Base-by-base conservation (phyloP, 2,329 filamentous ascomycete species). In the Arthroderma sp. region DNA sequence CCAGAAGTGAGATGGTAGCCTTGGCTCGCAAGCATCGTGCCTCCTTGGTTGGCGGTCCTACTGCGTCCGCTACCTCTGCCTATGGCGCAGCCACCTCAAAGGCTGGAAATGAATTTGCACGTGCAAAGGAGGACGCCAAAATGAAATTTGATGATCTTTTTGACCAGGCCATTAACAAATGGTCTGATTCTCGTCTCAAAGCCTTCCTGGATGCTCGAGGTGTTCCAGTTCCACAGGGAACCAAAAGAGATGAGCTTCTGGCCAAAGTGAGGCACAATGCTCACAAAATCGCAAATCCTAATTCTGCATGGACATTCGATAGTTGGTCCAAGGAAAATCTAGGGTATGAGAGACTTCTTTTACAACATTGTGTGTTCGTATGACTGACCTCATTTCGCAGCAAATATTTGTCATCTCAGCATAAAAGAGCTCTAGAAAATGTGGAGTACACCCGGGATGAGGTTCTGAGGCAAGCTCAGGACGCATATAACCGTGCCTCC, bases 1-100 rank as follows among this genome's bases (percentile, higher is more conserved):
- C 83, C 71, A 71, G 78, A 54, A 93, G 95, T 57, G 89, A 98
- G 65, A 75, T 96, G 28, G 72, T 93, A 43, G 87, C 89, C 43
- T 76, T 96, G 50, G 82, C 89, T 51, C 86, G 89, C 61, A 93
- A 91, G 73, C 78, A 94, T 67, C 82, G 84, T 11, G 81, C 79
- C 48, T 80, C 86, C 56, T 56, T 67, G 27, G 48, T 66, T 31
- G 36, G 51, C 15, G 54, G 53, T 5, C 50, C 52, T 5, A 46
- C 54, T 32, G 57, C 60, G n/a, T 61, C 61, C 28, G 63, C 58
- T 32, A 73, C 74, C 1, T 60, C 61, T 27, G 55, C 60, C 28
- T 80, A 74, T 50, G 83, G 82, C 46, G 82, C 83, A 48, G 83
- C 83, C 34, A 86, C 83, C 9, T 79, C 80, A 40, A 82, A 73